Percentiles rank a stretch among this genome's conserved stretches.
phyloP scores from a whole-genome alignment of 2,329 filamentous ascomycete species.

The Trichophyton simii region DNA sequence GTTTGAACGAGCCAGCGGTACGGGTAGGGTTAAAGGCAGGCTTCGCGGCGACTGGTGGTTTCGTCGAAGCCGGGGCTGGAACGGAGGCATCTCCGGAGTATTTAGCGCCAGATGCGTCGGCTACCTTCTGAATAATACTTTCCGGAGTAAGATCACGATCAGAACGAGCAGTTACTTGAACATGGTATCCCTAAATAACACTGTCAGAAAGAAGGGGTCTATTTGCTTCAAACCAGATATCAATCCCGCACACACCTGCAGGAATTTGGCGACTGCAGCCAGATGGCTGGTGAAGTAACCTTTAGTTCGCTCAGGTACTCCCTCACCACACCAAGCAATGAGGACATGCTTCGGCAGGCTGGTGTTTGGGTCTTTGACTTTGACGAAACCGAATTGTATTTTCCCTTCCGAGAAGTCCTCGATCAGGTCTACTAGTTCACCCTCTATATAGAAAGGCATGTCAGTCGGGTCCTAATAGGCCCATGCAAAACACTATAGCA shows the following conservation, averaged over 20 bases:
- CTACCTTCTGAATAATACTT: conserved; percentile 80
- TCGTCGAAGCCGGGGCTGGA: conserved; percentile 42
- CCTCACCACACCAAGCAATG: conserved; percentile 93
- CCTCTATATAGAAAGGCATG: conserved; percentile 46
- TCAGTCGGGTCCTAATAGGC: background rate
- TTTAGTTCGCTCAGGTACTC: conserved; percentile 95
- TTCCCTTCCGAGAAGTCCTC: conserved; percentile 96
- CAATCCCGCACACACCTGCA: conserved; percentile 49
- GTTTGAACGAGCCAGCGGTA: conserved; percentile 51
- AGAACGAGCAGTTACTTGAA: conserved; percentile 90
- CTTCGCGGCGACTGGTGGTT: conserved; percentile 63
- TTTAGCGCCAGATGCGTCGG: conserved; percentile 87
- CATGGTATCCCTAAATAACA: conserved; percentile 65
- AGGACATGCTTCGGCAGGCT: conserved; percentile 80
- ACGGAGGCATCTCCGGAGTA: conserved; percentile 61
- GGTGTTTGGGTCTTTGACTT: conserved; percentile 90
- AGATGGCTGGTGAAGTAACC: conserved; percentile 96
- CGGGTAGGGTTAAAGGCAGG: conserved; percentile 76
- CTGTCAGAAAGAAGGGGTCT: conserved; percentile 8
- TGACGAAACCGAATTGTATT: conserved; percentile 92
- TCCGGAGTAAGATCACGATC: conserved; percentile 80
- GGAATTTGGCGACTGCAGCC: conserved; percentile 74
- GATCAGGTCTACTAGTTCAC: conserved; percentile 75
- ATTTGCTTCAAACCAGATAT: conserved; percentile 1
- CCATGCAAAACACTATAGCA: background rate